These are phyloP conservation scores for Russula brevipes DNA, from an alignment of 768 basidiomycete genomes.

Conservation along the genomic window DNA sequence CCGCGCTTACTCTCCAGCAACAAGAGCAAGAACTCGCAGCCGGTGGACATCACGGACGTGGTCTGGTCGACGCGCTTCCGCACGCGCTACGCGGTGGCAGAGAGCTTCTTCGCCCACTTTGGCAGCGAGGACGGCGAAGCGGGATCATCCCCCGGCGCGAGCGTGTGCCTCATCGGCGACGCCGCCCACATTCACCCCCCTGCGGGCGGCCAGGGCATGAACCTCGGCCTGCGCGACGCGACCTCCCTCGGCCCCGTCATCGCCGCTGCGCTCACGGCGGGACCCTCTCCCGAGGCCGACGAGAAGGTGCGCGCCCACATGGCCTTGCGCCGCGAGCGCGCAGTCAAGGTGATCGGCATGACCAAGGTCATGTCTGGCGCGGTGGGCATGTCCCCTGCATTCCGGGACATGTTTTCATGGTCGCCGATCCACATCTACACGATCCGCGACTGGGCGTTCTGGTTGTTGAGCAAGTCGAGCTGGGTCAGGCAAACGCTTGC, in stretches of 20 bases:
- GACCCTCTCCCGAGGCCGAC: slow-evolving; percentile 29
- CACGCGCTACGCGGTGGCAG: slow-evolving; percentile 42
- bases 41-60: slow-evolving; percentile 32
- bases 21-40: slow-evolving; percentile 32
- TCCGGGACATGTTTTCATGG: slow-evolving; percentile 27
- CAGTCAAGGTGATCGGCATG: slow-evolving; percentile 39
- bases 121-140: neutral
- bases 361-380: slow-evolving; percentile 35
- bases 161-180: slow-evolving; percentile 37
- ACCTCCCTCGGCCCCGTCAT: slow-evolving; percentile 43
- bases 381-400: slow-evolving; percentile 28
- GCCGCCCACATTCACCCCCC: slow-evolving; percentile 53
- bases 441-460: too few species aligned
- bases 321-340: slow-evolving; percentile 35
- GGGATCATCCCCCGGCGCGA: slow-evolving; percentile 18
- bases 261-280: slow-evolving; percentile 32
- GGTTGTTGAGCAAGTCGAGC: too few species aligned
- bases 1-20: slow-evolving; percentile 35
- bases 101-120: slow-evolving; percentile 35
- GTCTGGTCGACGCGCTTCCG: slow-evolving; percentile 47
- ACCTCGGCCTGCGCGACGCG: slow-evolving; percentile 53
- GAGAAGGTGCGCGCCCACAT: slow-evolving; percentile 36
- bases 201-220: slow-evolving; percentile 54
- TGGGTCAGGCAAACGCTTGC: too few species aligned
- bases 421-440: too few species aligned